Evolutionary conservation across 345 rosid species (phyloP), one percentile per base, ranked within the genome.

Genomic region (Populus nigra): DNA sequence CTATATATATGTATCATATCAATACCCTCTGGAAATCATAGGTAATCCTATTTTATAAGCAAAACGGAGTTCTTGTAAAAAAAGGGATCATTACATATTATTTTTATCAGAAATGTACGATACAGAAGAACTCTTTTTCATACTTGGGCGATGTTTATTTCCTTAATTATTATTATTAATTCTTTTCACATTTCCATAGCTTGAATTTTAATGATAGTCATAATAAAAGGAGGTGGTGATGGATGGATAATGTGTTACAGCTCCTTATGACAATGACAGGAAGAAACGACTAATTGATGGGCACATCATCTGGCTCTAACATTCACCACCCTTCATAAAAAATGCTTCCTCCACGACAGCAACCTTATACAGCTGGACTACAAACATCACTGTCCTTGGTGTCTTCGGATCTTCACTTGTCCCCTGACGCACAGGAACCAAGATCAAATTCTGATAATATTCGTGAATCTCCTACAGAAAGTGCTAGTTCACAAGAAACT

Each of bases 311-410:
- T 75, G 99, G 97, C 49, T 94, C 99, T 68, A 89, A 92, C 80
- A 87, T 88, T 72, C 87, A 90, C 68, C 96, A 90, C 71, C 72
- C 85, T 83, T 82, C 89, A 7, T 86, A 89, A 0, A 84, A 73
- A 69, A 94, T 96, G 98, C 84, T 92, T 65, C 98, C 99, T 74
- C 98, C 98, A 35, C 91, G 97, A 15, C 97, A 91, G 47, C 97
- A 94, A 75, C 88, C 92, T 5, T 91, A 90, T 38, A 77, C 91
- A 13, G 88, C 88, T 45, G 88, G 84, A 20, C 79, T 89, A 25
- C 93, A 90, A 68, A 88, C 93, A 29, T 90, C 96, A 0, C 83
- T 91, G 29, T 88, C 96, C 35, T 87, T 92, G 16, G 88, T 91
- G 25, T 82, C 97, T 23, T 90, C 91, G 0, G 96, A 94, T 83